A percentile compares a stretch with the other conserved stretches of the same genome.
Evolutionary conservation across 2,329 filamentous ascomycete species (phyloP).

Genomic region (Colletotrichum sp.): DNA sequence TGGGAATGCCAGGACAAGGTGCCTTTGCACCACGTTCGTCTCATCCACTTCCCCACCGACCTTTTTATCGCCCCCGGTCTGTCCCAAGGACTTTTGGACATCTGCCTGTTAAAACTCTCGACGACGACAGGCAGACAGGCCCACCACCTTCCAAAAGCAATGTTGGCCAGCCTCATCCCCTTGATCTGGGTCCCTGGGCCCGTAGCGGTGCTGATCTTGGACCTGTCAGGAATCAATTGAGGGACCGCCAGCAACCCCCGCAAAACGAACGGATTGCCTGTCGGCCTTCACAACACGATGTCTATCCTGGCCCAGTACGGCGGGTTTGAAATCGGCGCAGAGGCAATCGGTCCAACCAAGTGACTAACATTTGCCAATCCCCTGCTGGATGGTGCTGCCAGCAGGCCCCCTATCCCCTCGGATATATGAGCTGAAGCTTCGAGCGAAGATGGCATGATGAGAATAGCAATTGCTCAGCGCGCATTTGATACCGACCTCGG

Average conservation of each 20-base stretch:
- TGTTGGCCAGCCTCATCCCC: not conserved
- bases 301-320: not conserved
- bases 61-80: not conserved
- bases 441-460: not conserved
- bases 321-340: not conserved
- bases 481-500: not conserved
- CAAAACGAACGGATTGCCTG: not conserved
- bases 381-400: not conserved
- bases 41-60: conserved; percentile 3
- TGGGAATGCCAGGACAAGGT: not conserved
- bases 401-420: not conserved
- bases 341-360: not conserved
- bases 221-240: not conserved
- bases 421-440: not conserved
- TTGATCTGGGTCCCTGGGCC: not conserved
- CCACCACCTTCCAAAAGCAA: conserved; percentile 14
- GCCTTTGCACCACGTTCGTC: not conserved
- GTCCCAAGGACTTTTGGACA: not conserved
- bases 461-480: not conserved
- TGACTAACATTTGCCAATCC: not conserved
- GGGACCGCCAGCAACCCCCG: not conserved
- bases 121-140: not conserved
- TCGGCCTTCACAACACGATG: not conserved
- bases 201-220: not conserved
- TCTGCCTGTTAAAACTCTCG: not conserved